Evolutionary conservation across 805 yeast genomes (phyloP).

Genomic region (Zygotorulaspora chibaensis): DNA sequence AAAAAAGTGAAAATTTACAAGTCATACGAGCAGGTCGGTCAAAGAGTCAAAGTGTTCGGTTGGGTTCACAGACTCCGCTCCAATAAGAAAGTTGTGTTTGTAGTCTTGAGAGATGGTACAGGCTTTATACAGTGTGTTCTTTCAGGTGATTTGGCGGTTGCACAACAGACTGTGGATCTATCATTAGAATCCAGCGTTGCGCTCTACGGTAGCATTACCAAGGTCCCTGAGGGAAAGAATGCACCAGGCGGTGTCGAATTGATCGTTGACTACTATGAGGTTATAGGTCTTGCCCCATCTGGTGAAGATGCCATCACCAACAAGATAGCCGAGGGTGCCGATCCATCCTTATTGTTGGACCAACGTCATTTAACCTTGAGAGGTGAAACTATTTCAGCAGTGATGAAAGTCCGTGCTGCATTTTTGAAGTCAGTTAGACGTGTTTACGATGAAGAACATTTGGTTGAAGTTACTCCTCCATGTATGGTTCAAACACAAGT

Average conservation of each 20-base stretch:
- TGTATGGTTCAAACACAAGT: slow-evolving; percentile 99
- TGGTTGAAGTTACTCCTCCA: slow-evolving; percentile 95
- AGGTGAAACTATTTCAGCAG: slow-evolving; percentile 90
- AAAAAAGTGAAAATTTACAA: slow-evolving; percentile 58
- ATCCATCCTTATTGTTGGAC: slow-evolving; percentile 87
- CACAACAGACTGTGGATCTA: slow-evolving; percentile 75
- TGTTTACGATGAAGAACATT: slow-evolving; percentile 66
- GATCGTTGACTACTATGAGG: slow-evolving; percentile 81
- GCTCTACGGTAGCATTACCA: slow-evolving; percentile 73
- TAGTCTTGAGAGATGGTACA: slow-evolving; percentile 92
- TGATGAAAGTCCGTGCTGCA: slow-evolving; percentile 90
- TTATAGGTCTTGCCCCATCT: slow-evolving; percentile 90
- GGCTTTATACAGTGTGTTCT: slow-evolving; percentile 87
- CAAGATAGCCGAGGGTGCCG: slow-evolving; percentile 89
- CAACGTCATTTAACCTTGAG: slow-evolving; percentile 94
- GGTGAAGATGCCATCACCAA: slow-evolving; percentile 95
- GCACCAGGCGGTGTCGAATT: slow-evolving; percentile 98
- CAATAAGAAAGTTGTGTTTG: slow-evolving; percentile 87
- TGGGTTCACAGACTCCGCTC: slow-evolving; percentile 94
- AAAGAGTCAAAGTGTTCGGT: slow-evolving; percentile 77
- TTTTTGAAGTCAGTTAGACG: slow-evolving; percentile 70
- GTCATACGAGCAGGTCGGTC: slow-evolving; percentile 51
- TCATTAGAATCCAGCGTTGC: slow-evolving; percentile 84
- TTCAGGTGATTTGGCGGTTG: slow-evolving; percentile 87
- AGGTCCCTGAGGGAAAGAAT: slow-evolving; percentile 90